phyloP scores from a whole-genome alignment of 495 filamentous ascomycete genomes.

The Baudoinia panamericana region DNA sequence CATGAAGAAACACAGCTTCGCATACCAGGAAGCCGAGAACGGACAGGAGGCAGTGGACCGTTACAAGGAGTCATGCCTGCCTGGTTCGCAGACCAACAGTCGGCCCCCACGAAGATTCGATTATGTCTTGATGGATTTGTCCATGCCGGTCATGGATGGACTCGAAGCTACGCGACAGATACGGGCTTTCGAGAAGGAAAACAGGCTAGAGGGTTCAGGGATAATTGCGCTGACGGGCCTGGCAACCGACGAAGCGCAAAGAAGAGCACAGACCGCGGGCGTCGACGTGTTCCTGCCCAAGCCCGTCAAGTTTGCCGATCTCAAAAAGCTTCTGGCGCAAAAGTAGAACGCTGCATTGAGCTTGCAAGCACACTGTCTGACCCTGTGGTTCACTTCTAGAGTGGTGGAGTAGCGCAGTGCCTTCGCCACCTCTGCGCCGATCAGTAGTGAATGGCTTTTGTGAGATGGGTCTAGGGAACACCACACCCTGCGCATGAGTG shows the following conservation, averaged over 20 bases:
- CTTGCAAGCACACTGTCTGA: too few species aligned
- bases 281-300: conserved; percentile 17
- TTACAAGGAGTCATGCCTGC: conserved; percentile 4
- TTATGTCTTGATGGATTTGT: conserved; percentile 9
- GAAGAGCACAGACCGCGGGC: conserved; percentile 6
- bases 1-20: conserved; percentile 2
- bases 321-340: background rate
- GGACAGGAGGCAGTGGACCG: conserved; percentile 20
- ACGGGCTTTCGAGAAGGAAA: conserved; percentile 3
- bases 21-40: conserved; percentile 15
- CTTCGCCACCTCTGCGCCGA: too few species aligned
- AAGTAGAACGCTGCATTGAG: too few species aligned
- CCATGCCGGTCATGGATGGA: conserved; percentile 9
- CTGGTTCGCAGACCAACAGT: background rate
- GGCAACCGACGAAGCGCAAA: conserved; percentile 5
- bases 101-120: background rate
- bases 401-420: too few species aligned
- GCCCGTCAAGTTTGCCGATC: conserved; percentile 10
- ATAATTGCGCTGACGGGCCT: conserved; percentile 16
- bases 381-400: too few species aligned
- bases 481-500: too few species aligned
- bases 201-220: background rate
- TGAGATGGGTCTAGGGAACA: too few species aligned
- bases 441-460: too few species aligned
- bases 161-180: conserved; percentile 6